phyloP scores from a whole-genome alignment of 1,139 yeast genomes.

The Candida labiduridarum region DNA sequence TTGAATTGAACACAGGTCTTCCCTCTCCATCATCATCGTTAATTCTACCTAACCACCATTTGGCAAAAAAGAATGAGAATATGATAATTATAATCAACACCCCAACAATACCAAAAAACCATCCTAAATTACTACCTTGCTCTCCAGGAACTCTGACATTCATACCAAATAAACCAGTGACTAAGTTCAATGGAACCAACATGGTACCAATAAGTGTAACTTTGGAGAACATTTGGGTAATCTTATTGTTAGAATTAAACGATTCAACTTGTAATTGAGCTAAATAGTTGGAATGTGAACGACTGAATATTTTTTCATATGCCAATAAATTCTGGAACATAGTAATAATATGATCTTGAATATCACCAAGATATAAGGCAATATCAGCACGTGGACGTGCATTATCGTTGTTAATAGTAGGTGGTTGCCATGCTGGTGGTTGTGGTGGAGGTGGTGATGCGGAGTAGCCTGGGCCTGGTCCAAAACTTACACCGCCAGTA shows the following conservation, averaged over 20 bases:
- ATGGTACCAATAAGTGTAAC: constrained; percentile 91
- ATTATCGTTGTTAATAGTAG: constrained; percentile 13
- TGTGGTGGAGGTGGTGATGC: constrained; percentile 6
- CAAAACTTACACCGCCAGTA: constrained; percentile 5
- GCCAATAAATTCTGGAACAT: constrained; percentile 90
- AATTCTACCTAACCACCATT: constrained; percentile 36
- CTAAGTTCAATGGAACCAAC: constrained; percentile 83
- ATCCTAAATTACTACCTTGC: constrained; percentile 24
- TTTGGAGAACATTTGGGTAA: constrained; percentile 83
- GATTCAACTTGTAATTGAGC: constrained; percentile 95
- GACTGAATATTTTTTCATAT: constrained; percentile 88
- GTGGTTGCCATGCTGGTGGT: constrained; percentile 9
- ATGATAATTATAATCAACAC: constrained; percentile 36
- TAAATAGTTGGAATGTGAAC: constrained; percentile 89
- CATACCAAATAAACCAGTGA: constrained; percentile 97
- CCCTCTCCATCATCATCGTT: constrained; percentile 17
- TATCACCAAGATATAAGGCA: constrained; percentile 91
- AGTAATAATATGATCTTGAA: constrained; percentile 95
- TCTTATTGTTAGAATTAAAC: constrained; percentile 79
- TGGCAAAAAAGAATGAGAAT: constrained; percentile 34
- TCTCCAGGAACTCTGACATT: constrained; percentile 87
- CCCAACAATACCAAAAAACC: constrained; percentile 45
- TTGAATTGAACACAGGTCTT: constrained; percentile 21
- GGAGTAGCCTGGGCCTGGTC: not conserved
- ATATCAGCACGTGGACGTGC: constrained; percentile 82